A percentile compares a stretch with the other conserved stretches of the same genome.
phyloP scores from a whole-genome alignment of 78 protist genomes.

The Dictyostelium intermedium region DNA sequence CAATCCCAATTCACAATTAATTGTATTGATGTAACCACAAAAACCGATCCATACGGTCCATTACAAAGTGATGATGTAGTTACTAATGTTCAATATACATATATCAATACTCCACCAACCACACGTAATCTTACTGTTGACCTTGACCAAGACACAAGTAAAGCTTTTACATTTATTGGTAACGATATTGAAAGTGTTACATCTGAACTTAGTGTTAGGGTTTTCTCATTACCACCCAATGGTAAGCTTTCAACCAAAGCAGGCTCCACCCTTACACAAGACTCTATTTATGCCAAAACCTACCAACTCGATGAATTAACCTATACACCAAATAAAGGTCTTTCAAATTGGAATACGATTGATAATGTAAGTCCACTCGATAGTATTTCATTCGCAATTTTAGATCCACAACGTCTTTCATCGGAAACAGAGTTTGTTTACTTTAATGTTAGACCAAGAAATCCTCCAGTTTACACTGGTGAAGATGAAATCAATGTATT shows the following conservation, averaged over 20 bases:
- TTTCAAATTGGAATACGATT: not conserved
- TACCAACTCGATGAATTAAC: not conserved
- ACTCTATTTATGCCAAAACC: not conserved
- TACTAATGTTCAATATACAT: not conserved
- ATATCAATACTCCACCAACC: not conserved
- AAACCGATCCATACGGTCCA: not conserved
- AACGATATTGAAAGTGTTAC: not conserved
- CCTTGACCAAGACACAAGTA: not conserved
- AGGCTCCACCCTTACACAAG: not conserved
- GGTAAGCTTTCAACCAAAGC: constrained; percentile 1
- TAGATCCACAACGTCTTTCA: not conserved
- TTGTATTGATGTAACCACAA: not conserved
- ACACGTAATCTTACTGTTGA: not conserved
- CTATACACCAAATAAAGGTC: constrained; percentile 17
- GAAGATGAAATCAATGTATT: not conserved
- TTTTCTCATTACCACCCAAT: not conserved
- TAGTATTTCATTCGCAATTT: not conserved
- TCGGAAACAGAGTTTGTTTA: not conserved
- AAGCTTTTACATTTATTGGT: not conserved
- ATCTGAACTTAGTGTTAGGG: not conserved
- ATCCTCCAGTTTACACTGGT: constrained; percentile 26
- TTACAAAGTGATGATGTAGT: not conserved
- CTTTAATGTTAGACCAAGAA: constrained; percentile 21
- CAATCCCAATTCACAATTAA: not conserved
- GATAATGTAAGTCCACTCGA: constrained; percentile 14